Evolutionary conservation across 78 protist species (phyloP).

Genomic region (Diacronema lutheri): DNA sequence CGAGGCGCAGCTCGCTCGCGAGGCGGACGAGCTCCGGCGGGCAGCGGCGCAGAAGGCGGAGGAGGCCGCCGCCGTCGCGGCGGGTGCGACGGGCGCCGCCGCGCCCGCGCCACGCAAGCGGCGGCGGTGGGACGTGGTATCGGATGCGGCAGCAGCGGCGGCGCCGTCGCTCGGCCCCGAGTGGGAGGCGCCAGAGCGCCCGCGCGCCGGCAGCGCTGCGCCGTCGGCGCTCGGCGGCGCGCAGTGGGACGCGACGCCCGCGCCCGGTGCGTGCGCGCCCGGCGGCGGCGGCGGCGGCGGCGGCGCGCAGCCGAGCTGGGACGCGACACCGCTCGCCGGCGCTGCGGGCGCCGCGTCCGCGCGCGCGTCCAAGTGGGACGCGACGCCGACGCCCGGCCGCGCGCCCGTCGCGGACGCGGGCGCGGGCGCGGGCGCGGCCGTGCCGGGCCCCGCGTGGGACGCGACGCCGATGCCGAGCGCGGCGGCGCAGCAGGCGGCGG

Average conservation of each 20-base stretch:
- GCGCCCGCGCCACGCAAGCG: neutral
- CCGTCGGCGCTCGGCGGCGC: neutral
- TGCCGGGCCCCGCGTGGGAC: constrained; percentile 56
- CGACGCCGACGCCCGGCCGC: neutral
- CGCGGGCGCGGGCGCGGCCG: neutral
- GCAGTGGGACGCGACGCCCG: constrained; percentile 12
- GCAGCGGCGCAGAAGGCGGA: neutral
- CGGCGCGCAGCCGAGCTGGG: too few relatives aligned
- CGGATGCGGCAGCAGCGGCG: neutral
- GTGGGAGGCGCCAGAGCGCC: neutral
- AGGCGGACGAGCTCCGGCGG: neutral
- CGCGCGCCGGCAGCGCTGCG: constrained; percentile 1
- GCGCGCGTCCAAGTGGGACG: neutral
- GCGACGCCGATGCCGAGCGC: too few relatives aligned
- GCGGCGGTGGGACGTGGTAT: neutral
- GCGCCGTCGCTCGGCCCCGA: neutral
- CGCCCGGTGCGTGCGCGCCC: neutral
- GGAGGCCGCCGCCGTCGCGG: neutral
- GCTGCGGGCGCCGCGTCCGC: neutral
- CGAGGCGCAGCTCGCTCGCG: neutral
- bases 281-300: neutral
- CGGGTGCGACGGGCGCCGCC: too few relatives aligned
- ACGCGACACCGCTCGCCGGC: constrained; percentile 20
- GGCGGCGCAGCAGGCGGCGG: neutral
- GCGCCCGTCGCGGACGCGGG: neutral